Base-by-base conservation (phyloP, 495 filamentous ascomycete genomes). In the Tuber melanosporum region DNA sequence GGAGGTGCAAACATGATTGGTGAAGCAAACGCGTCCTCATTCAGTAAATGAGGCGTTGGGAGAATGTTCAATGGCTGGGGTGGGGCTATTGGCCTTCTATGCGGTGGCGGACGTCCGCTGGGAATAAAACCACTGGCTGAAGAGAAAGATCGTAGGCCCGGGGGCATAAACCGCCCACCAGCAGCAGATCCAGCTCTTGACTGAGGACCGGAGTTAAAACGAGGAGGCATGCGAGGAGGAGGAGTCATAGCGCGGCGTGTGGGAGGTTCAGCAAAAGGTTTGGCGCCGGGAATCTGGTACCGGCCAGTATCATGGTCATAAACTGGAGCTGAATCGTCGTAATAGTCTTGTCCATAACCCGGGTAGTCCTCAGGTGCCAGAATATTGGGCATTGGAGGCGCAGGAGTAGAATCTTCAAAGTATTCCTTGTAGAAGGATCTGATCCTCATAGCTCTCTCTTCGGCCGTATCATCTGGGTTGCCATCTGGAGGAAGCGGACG, bases 401-500 rank as follows among this genome's bases (percentile, higher is more conserved):
- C 87, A 0, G 87, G 87, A 83, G 91, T 92, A 32, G 89, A 90
- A 41, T 97, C 94, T 74, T 99, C 95, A 77, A 99, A 99, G 85
- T 98, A 98, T 84, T 98, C 95, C 84, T 97, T 97, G 86, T 99
- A 99, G 86, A 99, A 99, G 41, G 96, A 98, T 80, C 95, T 90
- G 79, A 99, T 98, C 39, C 96, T 90, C 85, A 97, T 98, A 77
- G 95, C 95, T 83, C 95, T 90, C 85, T 95, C 90, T 85, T 98
- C 95, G 3, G 95, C 93, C 83, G 97, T 93, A 79, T 94, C 92
- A 44, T 87, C 84, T n/a, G 94, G 85, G 47, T 86, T 87, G 41
- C 88, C 88, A 80, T 94, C 92, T 73, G 94, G 93, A 6, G 95
- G 95, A 47, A 99, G 88, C 70, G 95, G 95, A n/a, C 96, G 91